Conservation (phyloP, 2,329 filamentous ascomycete species). For the Ophiostoma sp. region DNA sequence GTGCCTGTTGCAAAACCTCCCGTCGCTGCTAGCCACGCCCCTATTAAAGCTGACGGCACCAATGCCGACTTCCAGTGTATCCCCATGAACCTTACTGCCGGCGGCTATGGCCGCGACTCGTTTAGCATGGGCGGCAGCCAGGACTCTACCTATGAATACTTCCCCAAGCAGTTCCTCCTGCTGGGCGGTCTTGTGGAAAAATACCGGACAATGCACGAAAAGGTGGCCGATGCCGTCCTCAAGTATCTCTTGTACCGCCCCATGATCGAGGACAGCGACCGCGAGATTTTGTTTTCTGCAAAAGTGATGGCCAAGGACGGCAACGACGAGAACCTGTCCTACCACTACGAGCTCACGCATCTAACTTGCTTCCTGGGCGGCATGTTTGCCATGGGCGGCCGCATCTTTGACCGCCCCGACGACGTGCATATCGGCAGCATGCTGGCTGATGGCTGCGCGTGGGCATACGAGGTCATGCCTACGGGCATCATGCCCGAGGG, state of each 20-base stretch:
- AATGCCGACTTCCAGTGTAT: conserved; percentile 46
- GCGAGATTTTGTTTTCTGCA: conserved; percentile 69
- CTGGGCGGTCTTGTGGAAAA: conserved; percentile 68
- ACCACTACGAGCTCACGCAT: conserved; percentile 57
- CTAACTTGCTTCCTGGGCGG: conserved; percentile 65
- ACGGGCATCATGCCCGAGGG: conserved; percentile 62
- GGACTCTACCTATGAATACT: conserved; percentile 68
- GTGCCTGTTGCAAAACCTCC: neutral
- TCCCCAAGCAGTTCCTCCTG: conserved; percentile 66
- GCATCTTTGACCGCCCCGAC: conserved; percentile 52
- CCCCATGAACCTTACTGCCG: conserved; percentile 53
- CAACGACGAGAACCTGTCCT: conserved; percentile 36
- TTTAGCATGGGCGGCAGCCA: conserved; percentile 60
- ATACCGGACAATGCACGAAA: conserved; percentile 67
- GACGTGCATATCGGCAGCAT: conserved; percentile 59
- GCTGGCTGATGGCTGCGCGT: conserved; percentile 64
- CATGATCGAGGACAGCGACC: conserved; percentile 55
- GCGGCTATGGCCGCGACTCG: conserved; percentile 41
- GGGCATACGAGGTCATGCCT: conserved; percentile 58
- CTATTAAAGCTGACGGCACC: conserved; percentile 35
- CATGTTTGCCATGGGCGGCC: conserved; percentile 62
- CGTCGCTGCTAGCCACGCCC: conserved; percentile 20
- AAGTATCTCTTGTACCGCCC: conserved; percentile 72
- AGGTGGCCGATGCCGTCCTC: conserved; percentile 61
- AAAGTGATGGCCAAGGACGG: conserved; percentile 46